Percentiles rank a stretch among this genome's conserved stretches.
Conservation (phyloP, 352 stramenopile genomes). For the Phytophthora idaei region DNA sequence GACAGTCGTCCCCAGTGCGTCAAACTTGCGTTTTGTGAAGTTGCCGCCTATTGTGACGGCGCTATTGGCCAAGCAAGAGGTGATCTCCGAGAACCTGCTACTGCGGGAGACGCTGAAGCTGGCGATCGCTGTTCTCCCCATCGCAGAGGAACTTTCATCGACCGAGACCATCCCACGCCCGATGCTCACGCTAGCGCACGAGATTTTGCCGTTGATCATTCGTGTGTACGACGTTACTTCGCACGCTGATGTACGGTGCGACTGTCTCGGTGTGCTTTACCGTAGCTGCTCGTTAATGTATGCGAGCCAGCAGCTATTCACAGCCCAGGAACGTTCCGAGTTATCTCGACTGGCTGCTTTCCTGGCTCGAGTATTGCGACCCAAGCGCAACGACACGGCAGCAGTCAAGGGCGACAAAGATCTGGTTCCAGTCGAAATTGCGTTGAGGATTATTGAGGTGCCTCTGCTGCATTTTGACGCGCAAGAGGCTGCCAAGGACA, state of each 20-base stretch:
- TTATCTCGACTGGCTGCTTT: conserved; percentile 54
- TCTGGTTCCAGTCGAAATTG: conserved; percentile 38
- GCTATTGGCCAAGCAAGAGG: conserved; percentile 46
- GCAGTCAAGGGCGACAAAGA: conserved; percentile 34
- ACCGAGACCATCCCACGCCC: conserved; percentile 25
- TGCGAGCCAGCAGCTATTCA: conserved; percentile 34
- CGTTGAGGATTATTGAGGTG: conserved; percentile 57
- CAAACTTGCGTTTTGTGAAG: conserved; percentile 42
- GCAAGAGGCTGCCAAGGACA: conserved; percentile 26
- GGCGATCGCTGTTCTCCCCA: conserved; percentile 53
- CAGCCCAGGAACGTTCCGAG: conserved; percentile 34
- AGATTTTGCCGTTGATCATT: conserved; percentile 55
- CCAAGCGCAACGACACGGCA: conserved; percentile 32
- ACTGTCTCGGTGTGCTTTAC: conserved; percentile 62
- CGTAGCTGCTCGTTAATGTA: conserved; percentile 52
- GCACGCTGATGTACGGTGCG: conserved; percentile 54
- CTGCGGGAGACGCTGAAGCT: conserved; percentile 66
- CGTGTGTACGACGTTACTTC: conserved; percentile 60
- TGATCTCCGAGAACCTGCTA: conserved; percentile 51
- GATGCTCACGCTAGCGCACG: conserved; percentile 45
- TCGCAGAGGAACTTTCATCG: conserved; percentile 34
- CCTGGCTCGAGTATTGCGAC: conserved; percentile 58
- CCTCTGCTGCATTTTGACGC: conserved; percentile 31
- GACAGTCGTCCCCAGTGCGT: conserved; percentile 20
- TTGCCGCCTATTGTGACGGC: conserved; percentile 54